These are phyloP conservation scores for Populus pruinosa DNA, from an alignment of 345 rosid genomes.

Conservation along the genomic window DNA sequence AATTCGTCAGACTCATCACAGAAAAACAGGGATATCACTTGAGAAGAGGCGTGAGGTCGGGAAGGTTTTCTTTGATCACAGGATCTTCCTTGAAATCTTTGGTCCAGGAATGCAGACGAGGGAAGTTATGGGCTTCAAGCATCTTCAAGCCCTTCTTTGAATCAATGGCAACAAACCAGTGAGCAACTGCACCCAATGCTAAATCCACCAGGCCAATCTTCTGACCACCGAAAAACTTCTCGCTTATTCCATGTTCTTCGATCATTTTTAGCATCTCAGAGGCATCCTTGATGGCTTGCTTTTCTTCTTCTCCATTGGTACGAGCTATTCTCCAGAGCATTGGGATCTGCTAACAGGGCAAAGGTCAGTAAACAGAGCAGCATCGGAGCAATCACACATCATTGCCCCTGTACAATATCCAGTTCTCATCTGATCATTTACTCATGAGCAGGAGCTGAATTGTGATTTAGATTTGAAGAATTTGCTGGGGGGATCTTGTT, in stretches of 20 bases:
- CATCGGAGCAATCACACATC: no score
- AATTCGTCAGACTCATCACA: no score
- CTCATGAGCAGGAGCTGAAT: no score
- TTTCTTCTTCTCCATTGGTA: neutral
- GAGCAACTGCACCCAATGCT: neutral
- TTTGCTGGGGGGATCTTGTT: no score
- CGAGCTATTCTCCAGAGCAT: neutral
- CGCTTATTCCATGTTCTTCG: neutral
- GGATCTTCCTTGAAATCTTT: neutral
- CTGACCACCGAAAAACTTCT: neutral
- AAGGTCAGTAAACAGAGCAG: no score
- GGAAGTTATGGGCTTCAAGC: neutral
- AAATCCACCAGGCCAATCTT: neutral
- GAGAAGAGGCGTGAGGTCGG: neutral
- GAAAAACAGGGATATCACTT: no score
- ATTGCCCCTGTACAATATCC: no score
- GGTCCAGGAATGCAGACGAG: neutral
- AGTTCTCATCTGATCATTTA: no score
- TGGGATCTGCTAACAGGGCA: neutral
- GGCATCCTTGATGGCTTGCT: neutral
- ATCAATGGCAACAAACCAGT: neutral
- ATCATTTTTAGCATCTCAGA: neutral
- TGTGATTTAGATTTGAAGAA: no score
- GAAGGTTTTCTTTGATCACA: neutral
- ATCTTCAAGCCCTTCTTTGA: neutral